Conservation (phyloP, 2,329 filamentous ascomycete genomes). For the Mollisiaceae sp. region DNA sequence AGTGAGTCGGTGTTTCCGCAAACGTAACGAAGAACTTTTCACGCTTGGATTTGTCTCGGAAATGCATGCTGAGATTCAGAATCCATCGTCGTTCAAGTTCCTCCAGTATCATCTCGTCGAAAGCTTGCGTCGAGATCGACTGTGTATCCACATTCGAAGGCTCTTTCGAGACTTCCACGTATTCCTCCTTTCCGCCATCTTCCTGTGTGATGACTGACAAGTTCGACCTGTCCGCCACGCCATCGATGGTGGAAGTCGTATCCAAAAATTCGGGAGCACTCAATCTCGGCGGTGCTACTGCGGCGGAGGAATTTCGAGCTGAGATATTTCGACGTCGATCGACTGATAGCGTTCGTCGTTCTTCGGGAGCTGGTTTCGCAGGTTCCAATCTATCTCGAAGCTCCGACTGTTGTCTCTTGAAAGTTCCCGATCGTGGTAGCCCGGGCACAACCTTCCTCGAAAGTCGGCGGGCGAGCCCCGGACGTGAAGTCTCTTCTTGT, state of each 20-base stretch:
- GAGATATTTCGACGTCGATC: slow-evolving; percentile 51
- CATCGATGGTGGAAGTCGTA: slow-evolving; percentile 32
- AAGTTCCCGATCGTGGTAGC: slow-evolving; percentile 77
- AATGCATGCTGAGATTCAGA: slow-evolving; percentile 97
- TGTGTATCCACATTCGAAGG: slow-evolving; percentile 35
- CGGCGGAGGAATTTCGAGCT: slow-evolving; percentile 34
- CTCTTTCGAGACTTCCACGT: slow-evolving; percentile 38
- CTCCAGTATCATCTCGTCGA: slow-evolving; percentile 71
- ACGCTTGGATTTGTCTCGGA: slow-evolving; percentile 86
- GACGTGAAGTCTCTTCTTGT: slow-evolving; percentile 29
- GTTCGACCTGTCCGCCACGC: slow-evolving; percentile 27
- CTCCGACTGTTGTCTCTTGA: slow-evolving; percentile 84
- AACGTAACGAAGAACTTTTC: slow-evolving; percentile 99
- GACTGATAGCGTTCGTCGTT: slow-evolving; percentile 74
- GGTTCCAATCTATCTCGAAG: slow-evolving; percentile 74
- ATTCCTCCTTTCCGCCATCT: slow-evolving; percentile 34
- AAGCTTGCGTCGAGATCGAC: slow-evolving; percentile 44
- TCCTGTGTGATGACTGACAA: slow-evolving; percentile 27
- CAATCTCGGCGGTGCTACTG: slow-evolving; percentile 31
- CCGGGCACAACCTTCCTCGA: slow-evolving; percentile 73
- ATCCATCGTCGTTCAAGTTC: slow-evolving; percentile 94
- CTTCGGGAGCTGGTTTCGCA: slow-evolving; percentile 63
- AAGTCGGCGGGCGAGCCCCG: slow-evolving; percentile 39
- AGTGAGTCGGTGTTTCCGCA: slow-evolving; percentile 76
- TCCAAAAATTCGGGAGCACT: slow-evolving; percentile 42